Evolutionary conservation across 495 filamentous ascomycete genomes (phyloP), one percentile per base, ranked within the genome.

Genomic region (Aspergillus cristatus): DNA sequence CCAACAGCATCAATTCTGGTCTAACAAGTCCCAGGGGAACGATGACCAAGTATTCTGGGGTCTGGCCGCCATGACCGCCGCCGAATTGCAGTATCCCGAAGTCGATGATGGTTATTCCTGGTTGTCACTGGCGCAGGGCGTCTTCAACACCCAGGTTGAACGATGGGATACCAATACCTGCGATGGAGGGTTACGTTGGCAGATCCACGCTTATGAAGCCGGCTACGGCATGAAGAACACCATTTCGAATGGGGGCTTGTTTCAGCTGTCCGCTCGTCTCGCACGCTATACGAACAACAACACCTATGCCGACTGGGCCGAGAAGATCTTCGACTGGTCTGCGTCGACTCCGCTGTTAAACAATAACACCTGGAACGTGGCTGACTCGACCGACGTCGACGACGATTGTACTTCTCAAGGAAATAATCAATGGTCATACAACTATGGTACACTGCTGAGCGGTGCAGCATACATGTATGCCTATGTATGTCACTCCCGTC

Each of bases 21-120:
- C 16, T 16, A 1, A 17, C 32, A 30, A n/a, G 28, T 6, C 18
- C 31, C 17, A 67, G 60, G 80, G 77, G 18, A 83, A 83, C 47
- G 78, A 82, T 51, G 80, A 84, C 47, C 80, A 84, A 60, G 65
- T 64, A 28, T 75, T 81, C 50, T 84, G 80, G 81, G 80, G 62
- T 14, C 71, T 84, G 54, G 69, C 79, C 7, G 79, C 75, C 25
- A 77, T 84, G 74, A 68, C 77, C 3, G 80, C 78, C 7, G 76
- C 75, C 22, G 79, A 84, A 53, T 57, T 74, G 38, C 71, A 72
- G 30, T 81, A 76, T 43, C 72, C 70, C 11, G 66, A 82, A 64
- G 73, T 76, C 0, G 50, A 73, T 14, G 49, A 71, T 64, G 32
- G 65, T 65, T 50, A 51, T 2, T 60, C 63, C 35, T 88, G 82